Conservation (phyloP, 2,329 filamentous ascomycete genomes). For the Aspergillus versicolor region DNA sequence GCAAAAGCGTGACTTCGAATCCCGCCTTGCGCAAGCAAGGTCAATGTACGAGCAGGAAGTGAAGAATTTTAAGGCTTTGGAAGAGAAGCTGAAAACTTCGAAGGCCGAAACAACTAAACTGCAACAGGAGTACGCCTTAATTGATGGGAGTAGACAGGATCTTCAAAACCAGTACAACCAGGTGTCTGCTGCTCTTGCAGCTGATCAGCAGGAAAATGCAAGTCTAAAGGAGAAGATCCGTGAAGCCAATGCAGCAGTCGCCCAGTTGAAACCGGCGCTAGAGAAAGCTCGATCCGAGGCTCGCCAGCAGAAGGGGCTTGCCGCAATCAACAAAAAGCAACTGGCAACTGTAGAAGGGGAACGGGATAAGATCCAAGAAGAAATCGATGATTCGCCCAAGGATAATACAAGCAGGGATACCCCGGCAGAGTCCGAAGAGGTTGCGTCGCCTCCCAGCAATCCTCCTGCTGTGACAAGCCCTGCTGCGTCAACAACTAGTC, state of each 20-base stretch:
- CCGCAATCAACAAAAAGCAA: conserved; percentile 99
- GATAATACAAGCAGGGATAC: conserved; percentile 38
- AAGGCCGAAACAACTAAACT: conserved; percentile 81
- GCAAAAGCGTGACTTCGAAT: conserved; percentile 92
- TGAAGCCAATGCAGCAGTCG: conserved; percentile 76
- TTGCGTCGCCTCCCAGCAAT: conserved; percentile 31
- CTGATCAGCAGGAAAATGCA: conserved; percentile 85
- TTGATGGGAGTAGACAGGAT: conserved; percentile 79
- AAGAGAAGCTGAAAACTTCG: conserved; percentile 76
- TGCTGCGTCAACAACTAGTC: conserved; percentile 59
- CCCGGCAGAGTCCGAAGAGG: conserved; percentile 56
- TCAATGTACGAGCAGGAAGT: conserved; percentile 91
- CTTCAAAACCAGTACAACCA: conserved; percentile 80
- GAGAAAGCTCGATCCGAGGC: conserved; percentile 92
- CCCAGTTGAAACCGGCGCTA: conserved; percentile 81
- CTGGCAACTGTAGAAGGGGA: conserved; percentile 84
- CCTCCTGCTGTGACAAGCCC: conserved; percentile 65
- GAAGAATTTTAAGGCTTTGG: conserved; percentile 76
- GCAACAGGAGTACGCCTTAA: conserved; percentile 76
- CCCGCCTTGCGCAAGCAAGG: conserved; percentile 80
- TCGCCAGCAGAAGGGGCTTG: conserved; percentile 91
- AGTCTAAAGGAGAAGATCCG: conserved; percentile 84
- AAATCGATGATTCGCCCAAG: conserved; percentile 68
- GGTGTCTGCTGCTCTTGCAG: conserved; percentile 69
- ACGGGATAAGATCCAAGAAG: conserved; percentile 79